Evolutionary conservation across 352 stramenopile genomes (phyloP).

Genomic region (Peronospora destructor): DNA sequence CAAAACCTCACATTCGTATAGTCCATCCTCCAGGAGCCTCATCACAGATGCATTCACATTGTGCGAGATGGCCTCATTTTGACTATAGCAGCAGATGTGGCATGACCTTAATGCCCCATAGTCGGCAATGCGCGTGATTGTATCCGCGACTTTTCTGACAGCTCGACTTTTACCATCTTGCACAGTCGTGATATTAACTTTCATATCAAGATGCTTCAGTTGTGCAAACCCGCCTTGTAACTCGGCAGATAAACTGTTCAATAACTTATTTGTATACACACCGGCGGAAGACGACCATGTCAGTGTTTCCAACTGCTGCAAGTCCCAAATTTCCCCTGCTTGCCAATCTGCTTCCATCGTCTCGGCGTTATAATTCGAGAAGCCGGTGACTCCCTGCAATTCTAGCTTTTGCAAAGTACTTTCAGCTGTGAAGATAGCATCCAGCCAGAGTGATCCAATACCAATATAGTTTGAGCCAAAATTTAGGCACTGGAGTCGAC

Average conservation of each 20-base stretch:
- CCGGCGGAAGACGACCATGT: slow-evolving; percentile 24
- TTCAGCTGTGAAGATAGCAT: slow-evolving; percentile 47
- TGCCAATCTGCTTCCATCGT: slow-evolving; percentile 25
- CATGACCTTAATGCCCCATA: slow-evolving; percentile 22
- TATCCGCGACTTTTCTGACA: slow-evolving; percentile 16
- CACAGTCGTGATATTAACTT: slow-evolving; percentile 5
- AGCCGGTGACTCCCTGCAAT: slow-evolving; percentile 14
- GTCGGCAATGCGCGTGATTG: slow-evolving; percentile 19
- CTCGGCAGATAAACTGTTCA: slow-evolving; percentile 39
- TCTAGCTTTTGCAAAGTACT: slow-evolving; percentile 39
- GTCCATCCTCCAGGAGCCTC: slow-evolving; percentile 36
- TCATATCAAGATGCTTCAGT: slow-evolving; percentile 46
- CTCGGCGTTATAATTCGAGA: neutral
- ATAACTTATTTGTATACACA: slow-evolving; percentile 18
- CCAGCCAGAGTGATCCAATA: slow-evolving; percentile 35
- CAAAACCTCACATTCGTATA: slow-evolving; percentile 40
- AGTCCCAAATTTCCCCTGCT: slow-evolving; percentile 30
- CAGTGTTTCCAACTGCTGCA: slow-evolving; percentile 40
- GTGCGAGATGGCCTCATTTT: slow-evolving; percentile 6
- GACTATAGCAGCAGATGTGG: slow-evolving; percentile 9
- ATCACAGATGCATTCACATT: slow-evolving; percentile 18
- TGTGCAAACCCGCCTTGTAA: slow-evolving; percentile 46
- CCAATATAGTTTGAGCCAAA: slow-evolving; percentile 54
- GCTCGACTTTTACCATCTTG: slow-evolving; percentile 3
- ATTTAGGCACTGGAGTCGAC: slow-evolving; percentile 37